Percentiles rank a stretch among this genome's conserved stretches.
phyloP scores from a whole-genome alignment of 2,329 filamentous ascomycete genomes.

The Diaporthe batatas region DNA sequence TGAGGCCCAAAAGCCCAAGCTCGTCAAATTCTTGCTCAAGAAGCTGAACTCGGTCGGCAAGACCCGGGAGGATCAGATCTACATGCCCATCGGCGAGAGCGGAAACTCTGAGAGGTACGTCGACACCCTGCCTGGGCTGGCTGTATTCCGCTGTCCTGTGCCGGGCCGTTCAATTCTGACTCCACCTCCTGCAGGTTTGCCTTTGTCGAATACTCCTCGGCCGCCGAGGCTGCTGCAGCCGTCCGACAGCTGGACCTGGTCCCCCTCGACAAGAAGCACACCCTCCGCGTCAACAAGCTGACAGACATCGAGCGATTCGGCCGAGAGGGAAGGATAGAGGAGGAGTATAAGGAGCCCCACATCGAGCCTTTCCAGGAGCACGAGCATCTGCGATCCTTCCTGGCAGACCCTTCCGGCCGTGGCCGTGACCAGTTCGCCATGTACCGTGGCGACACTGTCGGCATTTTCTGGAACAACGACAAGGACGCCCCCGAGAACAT shows the following conservation, averaged over 20 bases:
- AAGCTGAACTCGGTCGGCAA: constrained; percentile 90
- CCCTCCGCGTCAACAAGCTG: constrained; percentile 94
- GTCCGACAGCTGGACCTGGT: constrained; percentile 89
- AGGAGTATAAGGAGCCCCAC: constrained; percentile 86
- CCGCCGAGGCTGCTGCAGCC: constrained; percentile 89
- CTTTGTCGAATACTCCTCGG: constrained; percentile 94
- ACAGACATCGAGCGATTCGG: constrained; percentile 98
- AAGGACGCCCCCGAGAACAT: constrained; percentile 89
- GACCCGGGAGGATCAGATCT: constrained; percentile 87
- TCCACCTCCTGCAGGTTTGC: constrained; percentile 75
- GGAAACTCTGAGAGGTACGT: constrained; percentile 87
- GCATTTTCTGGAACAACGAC: constrained; percentile 98
- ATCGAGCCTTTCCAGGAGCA: constrained; percentile 90
- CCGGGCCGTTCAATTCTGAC: constrained; percentile 8
- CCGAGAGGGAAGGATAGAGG: constrained; percentile 91
- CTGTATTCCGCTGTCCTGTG: neutral
- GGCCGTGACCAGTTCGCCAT: constrained; percentile 96
- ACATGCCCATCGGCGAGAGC: constrained; percentile 93
- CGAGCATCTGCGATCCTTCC: constrained; percentile 94
- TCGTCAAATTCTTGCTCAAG: constrained; percentile 95
- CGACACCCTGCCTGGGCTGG: constrained; percentile 37
- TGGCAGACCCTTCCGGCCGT: constrained; percentile 82
- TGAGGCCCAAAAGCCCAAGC: constrained; percentile 91
- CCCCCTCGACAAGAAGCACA: constrained; percentile 97
- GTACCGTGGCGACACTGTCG: constrained; percentile 91